A percentile compares a stretch with the other conserved stretches of the same genome.
Evolutionary conservation across 495 filamentous ascomycete genomes (phyloP).

Genomic region (Aspergillus campestris): DNA sequence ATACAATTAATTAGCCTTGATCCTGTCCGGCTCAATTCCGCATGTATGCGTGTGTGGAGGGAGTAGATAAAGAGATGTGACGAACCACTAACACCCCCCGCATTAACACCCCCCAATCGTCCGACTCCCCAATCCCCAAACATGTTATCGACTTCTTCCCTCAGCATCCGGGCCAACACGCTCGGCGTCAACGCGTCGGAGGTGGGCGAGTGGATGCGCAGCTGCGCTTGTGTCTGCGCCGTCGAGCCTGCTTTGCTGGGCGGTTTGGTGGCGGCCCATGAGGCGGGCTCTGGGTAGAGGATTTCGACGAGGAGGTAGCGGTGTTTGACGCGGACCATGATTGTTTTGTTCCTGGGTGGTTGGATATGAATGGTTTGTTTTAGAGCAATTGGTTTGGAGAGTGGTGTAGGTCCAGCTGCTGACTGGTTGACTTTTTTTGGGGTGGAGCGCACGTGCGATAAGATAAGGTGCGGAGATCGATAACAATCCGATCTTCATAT

Average conservation of each 20-base stretch:
- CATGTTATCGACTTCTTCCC: slow-evolving; percentile 55
- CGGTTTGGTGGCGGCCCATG: slow-evolving; percentile 16
- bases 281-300: slow-evolving; percentile 62
- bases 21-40: not conserved
- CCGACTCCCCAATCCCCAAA: slow-evolving; percentile 93
- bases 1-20: too few relatives aligned
- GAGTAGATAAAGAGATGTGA: slow-evolving; percentile 3
- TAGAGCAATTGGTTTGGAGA: not conserved
- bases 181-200: slow-evolving; percentile 54
- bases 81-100: slow-evolving; percentile 57
- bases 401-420: not conserved
- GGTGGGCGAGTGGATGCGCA: slow-evolving; percentile 71
- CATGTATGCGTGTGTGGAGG: not conserved
- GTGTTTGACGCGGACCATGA: slow-evolving; percentile 92
- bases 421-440: not conserved
- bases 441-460: too few relatives aligned
- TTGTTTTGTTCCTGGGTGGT: slow-evolving; percentile 1
- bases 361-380: not conserved
- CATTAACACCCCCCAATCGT: slow-evolving; percentile 40
- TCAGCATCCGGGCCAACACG: slow-evolving; percentile 57
- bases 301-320: slow-evolving; percentile 90
- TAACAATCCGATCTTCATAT: too few relatives aligned
- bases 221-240: slow-evolving; percentile 20
- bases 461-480: too few relatives aligned
- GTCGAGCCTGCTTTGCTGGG: slow-evolving; percentile 2